These are phyloP conservation scores for Glycyrrhiza uralensis DNA, from an alignment of 306 rosid species.

Conservation along the genomic window DNA sequence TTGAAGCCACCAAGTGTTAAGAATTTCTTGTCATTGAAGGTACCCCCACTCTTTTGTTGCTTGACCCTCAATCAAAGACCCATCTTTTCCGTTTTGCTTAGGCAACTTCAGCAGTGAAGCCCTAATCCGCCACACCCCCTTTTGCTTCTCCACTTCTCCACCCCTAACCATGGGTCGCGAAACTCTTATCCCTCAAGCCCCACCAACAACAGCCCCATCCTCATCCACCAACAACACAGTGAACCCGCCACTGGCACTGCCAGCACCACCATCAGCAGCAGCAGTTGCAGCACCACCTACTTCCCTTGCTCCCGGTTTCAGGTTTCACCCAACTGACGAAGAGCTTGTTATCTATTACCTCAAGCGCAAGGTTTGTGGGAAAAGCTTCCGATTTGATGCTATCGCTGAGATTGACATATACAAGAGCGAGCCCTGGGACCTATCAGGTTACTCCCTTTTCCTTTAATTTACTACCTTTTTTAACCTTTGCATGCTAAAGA, in stretches of 20 bases:
- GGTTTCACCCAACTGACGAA: slow-evolving; percentile 97
- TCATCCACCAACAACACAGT: not conserved
- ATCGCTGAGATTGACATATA: slow-evolving; percentile 92
- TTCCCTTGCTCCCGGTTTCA: slow-evolving; percentile 90
- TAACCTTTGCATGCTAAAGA: not conserved
- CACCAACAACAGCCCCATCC: slow-evolving; percentile 19
- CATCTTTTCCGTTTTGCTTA: slow-evolving; percentile 48
- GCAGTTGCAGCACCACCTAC: slow-evolving; percentile 54
- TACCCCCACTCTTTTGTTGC: slow-evolving; percentile 81
- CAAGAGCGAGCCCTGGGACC: slow-evolving; percentile 98
- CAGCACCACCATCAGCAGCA: slow-evolving; percentile 23
- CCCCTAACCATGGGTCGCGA: slow-evolving; percentile 65
- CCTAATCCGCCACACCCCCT: slow-evolving; percentile 49
- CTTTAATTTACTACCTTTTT: not conserved
- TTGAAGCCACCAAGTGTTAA: slow-evolving; percentile 27
- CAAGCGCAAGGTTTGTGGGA: slow-evolving; percentile 81
- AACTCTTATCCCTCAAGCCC: slow-evolving; percentile 30
- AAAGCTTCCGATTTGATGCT: slow-evolving; percentile 81
- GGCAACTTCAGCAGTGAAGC: slow-evolving; percentile 41
- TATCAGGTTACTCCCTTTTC: slow-evolving; percentile 50
- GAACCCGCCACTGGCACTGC: not conserved
- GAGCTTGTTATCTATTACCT: slow-evolving; percentile 95
- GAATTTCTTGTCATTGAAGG: slow-evolving; percentile 98
- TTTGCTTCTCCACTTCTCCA: not conserved
- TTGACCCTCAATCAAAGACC: slow-evolving; percentile 89